Base-by-base conservation (phyloP, 768 basidiomycete genomes). In the Tricholoma matsutake region DNA sequence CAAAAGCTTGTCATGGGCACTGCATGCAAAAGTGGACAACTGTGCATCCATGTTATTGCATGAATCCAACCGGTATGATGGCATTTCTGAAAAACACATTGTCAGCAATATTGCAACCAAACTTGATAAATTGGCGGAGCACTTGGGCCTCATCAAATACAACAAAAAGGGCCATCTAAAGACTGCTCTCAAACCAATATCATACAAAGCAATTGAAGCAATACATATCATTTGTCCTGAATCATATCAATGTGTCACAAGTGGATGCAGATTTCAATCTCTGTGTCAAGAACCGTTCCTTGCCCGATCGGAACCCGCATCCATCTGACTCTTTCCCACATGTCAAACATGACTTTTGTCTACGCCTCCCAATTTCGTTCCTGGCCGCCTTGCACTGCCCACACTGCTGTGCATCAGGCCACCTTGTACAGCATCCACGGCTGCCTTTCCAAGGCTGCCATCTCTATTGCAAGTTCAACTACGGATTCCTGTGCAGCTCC, bases 81-180 rank as follows among this genome's bases (percentile, higher is more conserved):
- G 47, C 22, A 49, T 49, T 28, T 49, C 47, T 49, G 47, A 28
- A 28, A 49, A 49, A 2, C 45, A 49, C 16, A 49, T 49, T 13
- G 13, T 54, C 32, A 54, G 35, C 31, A 39, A 20, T 7, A 34
- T 54, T 54, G 54, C 54, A 34, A 39, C 14, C 32, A 54, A 54
- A 39, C 35, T 54, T 32, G 54, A 54, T 25, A 16, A 67, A 54
- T 64, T 65, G 20, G 64, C 66, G 28, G 64, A 67, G 25, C 68
- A 68, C 54, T 25, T 71, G 16, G 57, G 57, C 13, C 69, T 61
- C 28, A 51, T 20, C 9, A 47, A 18, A 31, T 54, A 31, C 20
- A 54, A 54, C 20, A 54, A 35, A 16, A 54, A 54, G 16, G 52
- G 52, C 52, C 29, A 35, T n/a, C 0, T 54, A 31, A 35, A 31